Evolutionary conservation across 1,284 basidiomycete genomes (phyloP), one percentile per base, ranked within the genome.

Genomic region (Moesziomyces sp.): DNA sequence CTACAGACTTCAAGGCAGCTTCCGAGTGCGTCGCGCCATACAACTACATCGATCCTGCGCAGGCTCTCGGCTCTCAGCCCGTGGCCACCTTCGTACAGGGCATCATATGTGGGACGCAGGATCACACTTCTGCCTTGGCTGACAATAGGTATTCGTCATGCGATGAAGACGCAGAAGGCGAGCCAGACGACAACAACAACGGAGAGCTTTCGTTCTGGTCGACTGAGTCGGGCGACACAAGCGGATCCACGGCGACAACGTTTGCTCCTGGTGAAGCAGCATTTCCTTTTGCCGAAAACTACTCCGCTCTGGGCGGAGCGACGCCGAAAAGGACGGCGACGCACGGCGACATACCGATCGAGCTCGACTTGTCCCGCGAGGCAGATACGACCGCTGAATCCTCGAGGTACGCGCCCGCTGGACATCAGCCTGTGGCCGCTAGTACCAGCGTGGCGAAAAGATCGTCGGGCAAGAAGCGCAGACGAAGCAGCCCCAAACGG

Each of bases 131-230:
- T 3, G 13, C 30, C 30, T 13, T 13, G 11, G 13, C 40, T 18
- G 38, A 33, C n/a, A 11, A 51, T 21, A 23, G 30, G 28, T 52
- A 57, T 5, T 53, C 52, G 21, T 62, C 69, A 0, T 65, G 60
- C 52, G 63, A 61, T 26, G 69, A 66, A 47, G 69, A 62, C 26
- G 69, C 63, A 6, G 62, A 72, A 19, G 69, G 63, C 21, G 69
- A 72, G 52, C 44, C 28, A 1, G 69, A 72, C 46, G 45, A 66
- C 2, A 60, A 54, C 23, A 55, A 46, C 19, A 13, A 45, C 3
- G 58, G 51, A 5, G 46, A 50, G n/a, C 45, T 46, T 26, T 64
- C 67, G 2, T 60, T 66, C 28, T 71, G 68, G 68, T 44, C 35
- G 46, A 44, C 35, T 2, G 5, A 49, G 7, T 33, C 49, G 9